Conservation (phyloP, 2,329 filamentous ascomycete species). For the Exophiala sp. region DNA sequence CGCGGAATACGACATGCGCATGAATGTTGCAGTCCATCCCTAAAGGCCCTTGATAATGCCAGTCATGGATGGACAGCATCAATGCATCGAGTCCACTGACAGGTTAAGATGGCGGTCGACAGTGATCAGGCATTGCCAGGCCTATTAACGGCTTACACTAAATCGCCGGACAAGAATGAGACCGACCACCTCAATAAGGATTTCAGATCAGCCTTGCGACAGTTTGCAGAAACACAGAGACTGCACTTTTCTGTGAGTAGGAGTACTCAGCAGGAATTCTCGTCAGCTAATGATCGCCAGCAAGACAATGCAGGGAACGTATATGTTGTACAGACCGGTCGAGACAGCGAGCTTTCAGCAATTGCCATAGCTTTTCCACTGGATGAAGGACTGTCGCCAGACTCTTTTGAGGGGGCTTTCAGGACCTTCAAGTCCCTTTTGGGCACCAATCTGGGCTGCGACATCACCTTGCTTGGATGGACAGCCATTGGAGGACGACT, state of each 20-base stretch:
- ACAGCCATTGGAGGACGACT: neutral
- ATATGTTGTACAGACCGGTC: conserved; percentile 1
- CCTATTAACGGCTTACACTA: too few species aligned
- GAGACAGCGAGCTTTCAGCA: conserved; percentile 2
- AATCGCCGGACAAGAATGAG: too few species aligned
- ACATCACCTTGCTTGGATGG: conserved; percentile 5
- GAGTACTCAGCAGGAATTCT: neutral
- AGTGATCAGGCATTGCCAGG: too few species aligned
- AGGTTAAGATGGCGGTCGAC: too few species aligned
- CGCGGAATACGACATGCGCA: too few species aligned
- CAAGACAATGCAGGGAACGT: conserved; percentile 10
- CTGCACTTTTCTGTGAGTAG: conserved; percentile 5
- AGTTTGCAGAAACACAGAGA: neutral
- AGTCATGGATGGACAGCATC: too few species aligned
- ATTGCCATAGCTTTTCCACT: conserved; percentile 9
- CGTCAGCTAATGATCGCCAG: neutral
- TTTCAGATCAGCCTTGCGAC: too few species aligned
- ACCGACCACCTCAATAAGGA: too few species aligned
- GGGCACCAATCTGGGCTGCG: conserved; percentile 3
- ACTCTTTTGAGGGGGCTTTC: conserved; percentile 5
- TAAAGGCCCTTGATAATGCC: too few species aligned
- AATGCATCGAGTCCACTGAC: too few species aligned
- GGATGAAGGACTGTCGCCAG: neutral
- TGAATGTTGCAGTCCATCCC: too few species aligned
- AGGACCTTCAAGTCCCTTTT: conserved; percentile 3